These are phyloP conservation scores for Tieghemostelium lacteum DNA, from an alignment of 78 protist genomes.

Conservation along the genomic window DNA sequence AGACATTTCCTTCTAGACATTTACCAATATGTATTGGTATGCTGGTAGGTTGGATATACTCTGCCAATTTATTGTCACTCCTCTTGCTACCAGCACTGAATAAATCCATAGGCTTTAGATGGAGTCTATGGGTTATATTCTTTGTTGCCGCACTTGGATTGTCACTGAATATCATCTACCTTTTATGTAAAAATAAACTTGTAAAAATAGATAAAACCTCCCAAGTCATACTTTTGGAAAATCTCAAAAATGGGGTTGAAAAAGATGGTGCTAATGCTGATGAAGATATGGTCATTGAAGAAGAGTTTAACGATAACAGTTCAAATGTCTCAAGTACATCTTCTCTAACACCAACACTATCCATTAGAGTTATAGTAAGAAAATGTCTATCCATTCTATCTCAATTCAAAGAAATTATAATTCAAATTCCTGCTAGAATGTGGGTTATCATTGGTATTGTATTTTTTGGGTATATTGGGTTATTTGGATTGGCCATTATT, in stretches of 20 bases:
- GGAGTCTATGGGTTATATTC: constrained; percentile 42
- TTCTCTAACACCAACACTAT: neutral
- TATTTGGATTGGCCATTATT: constrained; percentile 56
- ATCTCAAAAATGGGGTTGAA: neutral
- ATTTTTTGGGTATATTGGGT: constrained; percentile 57
- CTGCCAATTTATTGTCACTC: constrained; percentile 30
- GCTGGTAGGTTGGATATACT: constrained; percentile 50
- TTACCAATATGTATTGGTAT: constrained; percentile 30
- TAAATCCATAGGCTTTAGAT: constrained; percentile 18
- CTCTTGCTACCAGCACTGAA: constrained; percentile 14
- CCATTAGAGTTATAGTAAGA: no score
- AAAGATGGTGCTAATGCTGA: neutral
- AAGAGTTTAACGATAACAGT: neutral
- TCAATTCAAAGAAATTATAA: constrained; percentile 3
- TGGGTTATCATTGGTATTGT: constrained; percentile 58
- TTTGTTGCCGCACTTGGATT: constrained; percentile 5
- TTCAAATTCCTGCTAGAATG: constrained; percentile 45
- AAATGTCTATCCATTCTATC: neutral
- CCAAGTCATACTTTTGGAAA: neutral
- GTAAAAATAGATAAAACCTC: neutral
- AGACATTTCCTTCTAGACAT: constrained; percentile 12
- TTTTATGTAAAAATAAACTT: neutral
- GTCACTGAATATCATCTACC: constrained; percentile 1
- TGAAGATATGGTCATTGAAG: neutral
- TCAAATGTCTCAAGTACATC: neutral